Conservation (phyloP, 176 grass and related monocot species). For the Hyparrhenia diplandra region DNA sequence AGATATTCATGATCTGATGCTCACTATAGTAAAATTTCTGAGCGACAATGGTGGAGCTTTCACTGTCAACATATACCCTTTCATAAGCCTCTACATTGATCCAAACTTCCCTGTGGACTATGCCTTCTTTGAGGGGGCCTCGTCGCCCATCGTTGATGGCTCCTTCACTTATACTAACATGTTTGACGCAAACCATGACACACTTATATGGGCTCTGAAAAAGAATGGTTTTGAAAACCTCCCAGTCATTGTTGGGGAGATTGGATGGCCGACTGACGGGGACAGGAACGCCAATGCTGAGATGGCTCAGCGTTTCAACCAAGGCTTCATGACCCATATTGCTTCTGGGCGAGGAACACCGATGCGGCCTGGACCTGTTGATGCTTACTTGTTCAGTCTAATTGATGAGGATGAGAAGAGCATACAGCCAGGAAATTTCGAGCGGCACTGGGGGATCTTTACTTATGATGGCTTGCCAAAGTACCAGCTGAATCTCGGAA, state of each 20-base stretch:
- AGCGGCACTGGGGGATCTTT: slow-evolving; percentile 96
- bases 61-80: slow-evolving; percentile 99
- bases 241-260: slow-evolving; percentile 82
- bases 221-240: slow-evolving; percentile 83
- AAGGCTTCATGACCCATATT: slow-evolving; percentile 88
- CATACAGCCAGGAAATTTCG: slow-evolving; percentile 94
- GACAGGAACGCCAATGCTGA: slow-evolving; percentile 75
- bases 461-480: slow-evolving; percentile 85
- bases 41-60: slow-evolving; percentile 73
- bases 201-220: slow-evolving; percentile 85
- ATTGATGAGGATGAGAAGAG: slow-evolving; percentile 97
- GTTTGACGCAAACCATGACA: slow-evolving; percentile 95
- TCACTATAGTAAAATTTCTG: slow-evolving; percentile 85
- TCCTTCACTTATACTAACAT: slow-evolving; percentile 82
- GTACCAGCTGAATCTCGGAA: slow-evolving; percentile 65
- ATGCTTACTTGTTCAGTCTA: slow-evolving; percentile 87
- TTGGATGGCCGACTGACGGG: slow-evolving; percentile 89
- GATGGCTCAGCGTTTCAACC: slow-evolving; percentile 81
- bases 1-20: slow-evolving; percentile 84
- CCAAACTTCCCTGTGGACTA: slow-evolving; percentile 88
- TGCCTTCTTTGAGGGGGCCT: slow-evolving; percentile 83
- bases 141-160: slow-evolving; percentile 59
- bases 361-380: slow-evolving; percentile 65
- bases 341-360: slow-evolving; percentile 63
- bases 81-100: slow-evolving; percentile 91